Evolutionary conservation across 129 eudicot species (phyloP), one percentile per base, ranked within the genome.

Genomic region (Calendula officinalis): DNA sequence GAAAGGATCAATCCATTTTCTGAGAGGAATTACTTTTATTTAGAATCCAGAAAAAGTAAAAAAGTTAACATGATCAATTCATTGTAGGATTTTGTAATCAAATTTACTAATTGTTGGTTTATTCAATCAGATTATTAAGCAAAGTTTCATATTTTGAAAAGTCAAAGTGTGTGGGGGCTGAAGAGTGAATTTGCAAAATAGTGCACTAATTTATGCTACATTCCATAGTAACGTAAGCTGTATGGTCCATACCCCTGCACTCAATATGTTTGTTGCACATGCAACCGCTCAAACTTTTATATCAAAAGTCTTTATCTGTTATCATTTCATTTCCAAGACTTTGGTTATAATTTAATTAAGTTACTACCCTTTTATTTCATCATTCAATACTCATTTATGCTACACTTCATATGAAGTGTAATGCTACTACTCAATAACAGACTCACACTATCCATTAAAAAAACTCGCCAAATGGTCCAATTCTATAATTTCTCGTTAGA

Each of bases 291-390:
- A 74, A 46, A 74, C 72, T 65, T 74, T 66, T 74, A 65, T 65
- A 74, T 65, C 65, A 49, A 73, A 65, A 56, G 72, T 73, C 78
- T 73, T 73, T 73, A 65, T 66, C 78, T 57, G 5, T 30, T 58
- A 65, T 74, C 78, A 74, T 74, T 74, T 74, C 78, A 65, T 57
- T 74, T 74, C 78, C 78, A 74, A 73, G 67, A 65, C 34, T 63
- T 72, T 72, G 30, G 41, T 32, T 36, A 4, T 5, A 37, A 34
- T 34, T 32, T 2, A 8, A 6, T 22, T 22, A 71, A 63, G 5
- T 40, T 50, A 40, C 53, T 71, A 8, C 68, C 76, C 59, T 32
- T 39, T 17, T 22, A 8, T 32, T 13, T 30, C 8, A 27, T 63
- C 68, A 46, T 49, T 45, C 64, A 66, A 58, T 6, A 13, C 68